These are phyloP conservation scores for Arctium minus DNA, from an alignment of 129 eudicot genomes.

Conservation along the genomic window DNA sequence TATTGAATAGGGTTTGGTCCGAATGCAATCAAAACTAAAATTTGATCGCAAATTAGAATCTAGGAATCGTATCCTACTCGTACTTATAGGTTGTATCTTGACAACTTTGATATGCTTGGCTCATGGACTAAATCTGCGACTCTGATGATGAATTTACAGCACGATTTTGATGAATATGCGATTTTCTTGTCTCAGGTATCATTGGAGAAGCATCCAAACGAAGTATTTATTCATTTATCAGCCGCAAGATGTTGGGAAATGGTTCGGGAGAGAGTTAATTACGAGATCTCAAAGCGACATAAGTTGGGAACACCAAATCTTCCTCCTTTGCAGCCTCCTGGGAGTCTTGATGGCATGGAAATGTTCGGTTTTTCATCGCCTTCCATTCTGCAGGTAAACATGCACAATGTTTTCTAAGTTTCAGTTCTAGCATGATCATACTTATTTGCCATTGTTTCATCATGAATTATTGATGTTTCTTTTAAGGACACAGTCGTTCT, in stretches of 20 bases:
- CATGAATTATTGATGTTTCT: too few species aligned
- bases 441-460: neutral
- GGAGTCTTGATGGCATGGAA: conserved; percentile 94
- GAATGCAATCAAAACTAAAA: neutral
- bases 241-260: conserved; percentile 90
- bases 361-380: conserved; percentile 97
- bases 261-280: conserved; percentile 85
- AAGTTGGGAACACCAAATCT: conserved; percentile 62
- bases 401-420: neutral
- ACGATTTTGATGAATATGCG: neutral
- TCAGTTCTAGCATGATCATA: too few species aligned
- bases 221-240: conserved; percentile 74
- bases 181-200: conserved; percentile 49
- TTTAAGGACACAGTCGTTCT: too few species aligned
- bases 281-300: conserved; percentile 73
- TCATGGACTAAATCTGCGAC: neutral
- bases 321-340: conserved; percentile 96
- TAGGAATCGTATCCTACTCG: neutral
- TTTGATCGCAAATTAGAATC: neutral
- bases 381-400: conserved; percentile 70
- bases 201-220: conserved; percentile 65
- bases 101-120: neutral
- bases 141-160: neutral
- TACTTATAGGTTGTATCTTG: neutral
- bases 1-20: neutral